These are phyloP conservation scores for Hanseniaspora occidentalis DNA, from an alignment of 805 yeast species.

Conservation along the genomic window DNA sequence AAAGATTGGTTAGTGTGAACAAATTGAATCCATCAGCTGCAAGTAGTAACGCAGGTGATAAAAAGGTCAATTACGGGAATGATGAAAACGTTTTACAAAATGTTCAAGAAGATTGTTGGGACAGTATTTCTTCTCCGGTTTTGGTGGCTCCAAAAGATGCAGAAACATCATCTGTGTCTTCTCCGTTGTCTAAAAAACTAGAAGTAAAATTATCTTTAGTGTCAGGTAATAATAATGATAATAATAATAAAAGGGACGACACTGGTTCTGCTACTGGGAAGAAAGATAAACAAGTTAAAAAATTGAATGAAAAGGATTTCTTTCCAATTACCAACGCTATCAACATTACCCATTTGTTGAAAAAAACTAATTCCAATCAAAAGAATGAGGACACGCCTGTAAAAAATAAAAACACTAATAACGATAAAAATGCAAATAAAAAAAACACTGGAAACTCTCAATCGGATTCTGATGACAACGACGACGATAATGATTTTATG, in stretches of 20 bases:
- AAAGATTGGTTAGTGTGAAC: slow-evolving; percentile 67
- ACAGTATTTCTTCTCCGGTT: slow-evolving; percentile 18
- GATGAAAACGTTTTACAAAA: slow-evolving; percentile 62
- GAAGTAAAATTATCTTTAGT: too few species aligned
- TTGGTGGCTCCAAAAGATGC: slow-evolving; percentile 5
- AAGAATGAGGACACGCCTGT: too few species aligned
- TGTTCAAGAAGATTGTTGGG: slow-evolving; percentile 42
- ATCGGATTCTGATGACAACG: slow-evolving; percentile 9
- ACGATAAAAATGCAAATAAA: too few species aligned
- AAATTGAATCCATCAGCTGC: slow-evolving; percentile 22
- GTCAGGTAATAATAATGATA: slow-evolving; percentile 3
- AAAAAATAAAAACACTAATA: too few species aligned
- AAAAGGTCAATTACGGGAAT: slow-evolving; percentile 42
- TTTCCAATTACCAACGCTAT: slow-evolving; percentile 25
- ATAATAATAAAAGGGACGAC: slow-evolving; percentile 5
- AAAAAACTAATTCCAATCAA: slow-evolving; percentile 15
- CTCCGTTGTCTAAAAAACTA: too few species aligned
- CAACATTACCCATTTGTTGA: slow-evolving; percentile 24
- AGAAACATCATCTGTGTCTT: too few species aligned
- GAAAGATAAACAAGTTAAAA: slow-evolving; percentile 8
- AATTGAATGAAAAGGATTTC: slow-evolving; percentile 8
- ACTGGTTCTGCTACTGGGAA: too few species aligned
- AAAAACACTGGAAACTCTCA: too few species aligned
- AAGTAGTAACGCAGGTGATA: not conserved
- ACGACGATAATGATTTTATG: slow-evolving; percentile 6